These are phyloP conservation scores for Dendrocalamus sinicus DNA, from an alignment of 176 grass and related monocot genomes.

Conservation along the genomic window DNA sequence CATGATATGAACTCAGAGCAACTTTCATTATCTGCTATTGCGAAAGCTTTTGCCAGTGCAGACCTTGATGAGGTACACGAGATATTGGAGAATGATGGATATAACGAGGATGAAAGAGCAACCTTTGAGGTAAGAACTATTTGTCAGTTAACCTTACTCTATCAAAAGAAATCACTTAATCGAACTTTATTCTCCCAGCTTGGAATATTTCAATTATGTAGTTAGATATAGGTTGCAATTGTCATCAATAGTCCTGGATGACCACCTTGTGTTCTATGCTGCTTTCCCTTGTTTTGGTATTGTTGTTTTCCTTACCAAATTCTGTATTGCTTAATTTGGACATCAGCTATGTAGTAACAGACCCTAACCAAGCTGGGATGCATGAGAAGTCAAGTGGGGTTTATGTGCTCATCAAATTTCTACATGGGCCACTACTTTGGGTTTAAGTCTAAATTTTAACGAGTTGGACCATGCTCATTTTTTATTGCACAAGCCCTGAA, in stretches of 20 bases:
- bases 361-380: not conserved
- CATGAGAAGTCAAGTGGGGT: not conserved
- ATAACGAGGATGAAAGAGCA: conserved; percentile 61
- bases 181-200: not conserved
- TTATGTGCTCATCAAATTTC: not conserved
- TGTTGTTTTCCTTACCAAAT: not conserved
- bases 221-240: not conserved
- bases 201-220: not conserved
- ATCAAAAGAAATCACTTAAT: not conserved
- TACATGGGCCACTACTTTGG: conserved; percentile 8
- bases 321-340: not conserved
- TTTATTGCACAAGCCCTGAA: not conserved
- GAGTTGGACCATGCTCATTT: conserved; percentile 1
- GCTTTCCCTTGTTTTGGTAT: not conserved
- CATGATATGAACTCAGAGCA: conserved; percentile 40
- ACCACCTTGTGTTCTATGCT: not conserved
- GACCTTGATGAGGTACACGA: conserved; percentile 66
- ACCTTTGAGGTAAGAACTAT: conserved; percentile 60
- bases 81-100: conserved; percentile 64
- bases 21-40: conserved; percentile 54
- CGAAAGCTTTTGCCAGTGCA: conserved; percentile 65
- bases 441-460: not conserved
- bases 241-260: not conserved
- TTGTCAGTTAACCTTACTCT: not conserved
- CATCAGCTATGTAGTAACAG: not conserved